Evolutionary conservation across 78 protist species (phyloP).

Genomic region (Dictyostelium brefeldianum): DNA sequence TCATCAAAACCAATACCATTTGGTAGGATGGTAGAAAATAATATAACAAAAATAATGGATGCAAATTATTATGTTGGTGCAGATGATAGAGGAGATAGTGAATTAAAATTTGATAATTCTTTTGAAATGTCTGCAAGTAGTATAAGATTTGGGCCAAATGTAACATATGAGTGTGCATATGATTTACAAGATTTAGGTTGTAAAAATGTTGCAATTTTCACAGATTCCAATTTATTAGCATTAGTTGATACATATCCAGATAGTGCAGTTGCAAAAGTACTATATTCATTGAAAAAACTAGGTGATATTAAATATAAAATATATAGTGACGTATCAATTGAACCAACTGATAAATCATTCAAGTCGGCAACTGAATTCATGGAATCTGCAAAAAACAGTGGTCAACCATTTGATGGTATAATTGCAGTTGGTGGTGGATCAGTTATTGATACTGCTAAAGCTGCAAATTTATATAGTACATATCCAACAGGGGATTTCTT

Average conservation of each 20-base stretch:
- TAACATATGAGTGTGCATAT: constrained; percentile 44
- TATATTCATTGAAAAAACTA: constrained; percentile 32
- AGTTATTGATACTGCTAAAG: constrained; percentile 84
- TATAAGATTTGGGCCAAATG: constrained; percentile 71
- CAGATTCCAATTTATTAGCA: constrained; percentile 24
- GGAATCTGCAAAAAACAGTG: neutral
- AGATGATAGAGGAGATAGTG: neutral
- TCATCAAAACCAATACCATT: constrained; percentile 2
- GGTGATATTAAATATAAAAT: constrained; percentile 25
- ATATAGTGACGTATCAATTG: constrained; percentile 64
- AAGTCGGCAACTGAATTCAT: constrained; percentile 28
- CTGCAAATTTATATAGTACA: constrained; percentile 86
- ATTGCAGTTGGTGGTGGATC: constrained; percentile 89
- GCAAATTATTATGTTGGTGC: neutral
- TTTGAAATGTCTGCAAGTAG: constrained; percentile 50
- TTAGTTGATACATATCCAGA: neutral
- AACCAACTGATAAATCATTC: constrained; percentile 86
- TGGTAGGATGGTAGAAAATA: neutral
- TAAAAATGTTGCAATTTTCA: constrained; percentile 57
- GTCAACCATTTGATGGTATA: constrained; percentile 57
- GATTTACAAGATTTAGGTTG: constrained; percentile 17
- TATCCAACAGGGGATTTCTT: constrained; percentile 63
- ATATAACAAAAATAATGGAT: neutral
- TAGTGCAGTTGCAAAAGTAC: constrained; percentile 14
- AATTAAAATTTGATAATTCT: constrained; percentile 27